Conservation (phyloP, 2,329 filamentous ascomycete species). For the Beauveria brongniartii region DNA sequence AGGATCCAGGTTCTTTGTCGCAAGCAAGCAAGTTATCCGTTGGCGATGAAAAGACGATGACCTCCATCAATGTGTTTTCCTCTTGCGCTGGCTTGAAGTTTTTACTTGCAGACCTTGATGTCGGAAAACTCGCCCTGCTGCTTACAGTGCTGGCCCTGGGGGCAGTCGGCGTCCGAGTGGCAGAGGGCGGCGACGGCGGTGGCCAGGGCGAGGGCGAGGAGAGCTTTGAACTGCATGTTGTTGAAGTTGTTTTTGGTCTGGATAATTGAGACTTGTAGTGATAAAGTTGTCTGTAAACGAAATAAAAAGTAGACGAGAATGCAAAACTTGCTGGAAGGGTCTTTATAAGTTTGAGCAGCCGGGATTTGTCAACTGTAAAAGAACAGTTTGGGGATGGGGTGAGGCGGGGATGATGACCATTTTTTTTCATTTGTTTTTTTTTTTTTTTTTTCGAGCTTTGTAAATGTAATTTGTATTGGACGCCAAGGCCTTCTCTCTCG, state of each 20-base stretch:
- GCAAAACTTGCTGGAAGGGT: not conserved
- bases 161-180: constrained; percentile 10
- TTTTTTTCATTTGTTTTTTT: too few relatives aligned
- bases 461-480: too few relatives aligned
- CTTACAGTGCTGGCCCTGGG: constrained; percentile 10
- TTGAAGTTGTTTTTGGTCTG: not conserved
- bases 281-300: too few relatives aligned
- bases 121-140: constrained; percentile 13
- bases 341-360: too few relatives aligned
- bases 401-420: too few relatives aligned
- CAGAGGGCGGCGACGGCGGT: constrained; percentile 2
- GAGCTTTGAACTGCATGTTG: constrained; percentile 3
- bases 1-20: not conserved
- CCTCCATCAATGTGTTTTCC: not conserved
- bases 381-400: too few relatives aligned
- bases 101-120: constrained; percentile 11
- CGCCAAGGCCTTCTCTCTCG: too few relatives aligned
- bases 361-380: too few relatives aligned
- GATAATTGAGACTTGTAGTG: too few relatives aligned
- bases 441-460: too few relatives aligned
- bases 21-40: not conserved
- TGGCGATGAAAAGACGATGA: not conserved
- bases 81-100: not conserved
- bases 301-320: not conserved
- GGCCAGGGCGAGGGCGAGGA: constrained; percentile 6